Evolutionary conservation across 345 rosid genomes (phyloP).

Genomic region (Xanthoceras sorbifolium): DNA sequence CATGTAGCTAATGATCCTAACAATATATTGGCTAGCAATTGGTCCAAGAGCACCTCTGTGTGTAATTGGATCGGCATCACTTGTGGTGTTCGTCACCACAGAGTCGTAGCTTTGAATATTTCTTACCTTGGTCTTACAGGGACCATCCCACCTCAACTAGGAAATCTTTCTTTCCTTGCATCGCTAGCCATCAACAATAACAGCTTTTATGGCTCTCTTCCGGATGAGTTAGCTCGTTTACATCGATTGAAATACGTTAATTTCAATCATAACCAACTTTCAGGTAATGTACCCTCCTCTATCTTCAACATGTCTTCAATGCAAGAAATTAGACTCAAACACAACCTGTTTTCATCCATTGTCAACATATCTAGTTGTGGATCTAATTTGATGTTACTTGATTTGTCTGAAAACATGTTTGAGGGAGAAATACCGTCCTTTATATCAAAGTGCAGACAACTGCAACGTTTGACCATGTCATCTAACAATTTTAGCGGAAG

Average conservation of each 20-base stretch:
- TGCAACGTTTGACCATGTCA: background rate
- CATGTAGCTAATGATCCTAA: background rate
- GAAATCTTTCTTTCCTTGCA: background rate
- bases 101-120: constrained; percentile 8
- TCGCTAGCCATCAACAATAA: constrained; percentile 9
- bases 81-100: background rate
- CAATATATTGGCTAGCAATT: background rate
- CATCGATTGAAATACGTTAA: background rate
- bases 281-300: background rate
- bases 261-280: background rate
- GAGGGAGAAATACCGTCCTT: constrained; percentile 5
- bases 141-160: background rate
- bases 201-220: constrained; percentile 15
- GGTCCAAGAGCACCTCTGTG: background rate
- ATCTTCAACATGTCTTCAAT: background rate
- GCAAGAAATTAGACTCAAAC: background rate
- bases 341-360: background rate
- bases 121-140: background rate
- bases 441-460: background rate
- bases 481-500: constrained; percentile 10
- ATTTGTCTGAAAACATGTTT: background rate
- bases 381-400: background rate
- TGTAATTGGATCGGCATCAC: background rate
- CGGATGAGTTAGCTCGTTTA: constrained; percentile 11
- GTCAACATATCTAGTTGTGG: background rate